These are phyloP conservation scores for Fragaria ananassa DNA, from an alignment of 306 rosid genomes.

Conservation along the genomic window DNA sequence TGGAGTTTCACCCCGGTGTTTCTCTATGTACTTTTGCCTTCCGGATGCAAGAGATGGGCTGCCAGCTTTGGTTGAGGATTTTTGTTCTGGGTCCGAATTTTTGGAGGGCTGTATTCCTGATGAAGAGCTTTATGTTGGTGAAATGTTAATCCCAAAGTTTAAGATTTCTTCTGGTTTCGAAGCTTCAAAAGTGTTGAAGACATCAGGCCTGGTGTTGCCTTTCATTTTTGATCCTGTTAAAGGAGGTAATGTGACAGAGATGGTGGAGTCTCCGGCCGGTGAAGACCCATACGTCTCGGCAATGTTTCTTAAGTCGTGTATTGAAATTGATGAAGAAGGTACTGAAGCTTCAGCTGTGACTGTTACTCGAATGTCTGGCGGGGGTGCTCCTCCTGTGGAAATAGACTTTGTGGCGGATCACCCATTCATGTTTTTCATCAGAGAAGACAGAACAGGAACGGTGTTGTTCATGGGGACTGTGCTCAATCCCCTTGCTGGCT, in stretches of 20 bases:
- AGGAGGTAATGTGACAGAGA: constrained; percentile 10
- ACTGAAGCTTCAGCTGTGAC: constrained; percentile 19
- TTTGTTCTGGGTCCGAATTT: neutral
- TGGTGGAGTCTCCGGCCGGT: constrained; percentile 11
- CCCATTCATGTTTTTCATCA: constrained; percentile 24
- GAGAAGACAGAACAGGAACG: constrained; percentile 1
- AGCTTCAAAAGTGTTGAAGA: neutral
- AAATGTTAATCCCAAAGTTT: constrained; percentile 5
- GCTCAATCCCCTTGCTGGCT: constrained; percentile 16
- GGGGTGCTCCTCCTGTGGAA: too few species aligned
- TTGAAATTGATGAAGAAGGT: constrained; percentile 28
- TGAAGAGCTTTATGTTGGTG: neutral
- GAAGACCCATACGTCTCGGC: neutral
- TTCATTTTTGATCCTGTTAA: neutral
- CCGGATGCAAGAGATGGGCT: constrained; percentile 15
- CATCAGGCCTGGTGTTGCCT: neutral
- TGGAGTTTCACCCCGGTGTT: neutral
- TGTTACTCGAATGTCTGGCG: neutral
- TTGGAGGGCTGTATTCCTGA: neutral
- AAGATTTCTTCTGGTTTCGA: constrained; percentile 7
- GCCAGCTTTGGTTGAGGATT: neutral
- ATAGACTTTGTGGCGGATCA: constrained; percentile 29
- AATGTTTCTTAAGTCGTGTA: constrained; percentile 19
- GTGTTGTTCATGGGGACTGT: constrained; percentile 27
- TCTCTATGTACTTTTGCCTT: constrained; percentile 13